These are phyloP conservation scores for Aegilops tauschii DNA, from an alignment of 176 grass and related monocot species.

Conservation along the genomic window DNA sequence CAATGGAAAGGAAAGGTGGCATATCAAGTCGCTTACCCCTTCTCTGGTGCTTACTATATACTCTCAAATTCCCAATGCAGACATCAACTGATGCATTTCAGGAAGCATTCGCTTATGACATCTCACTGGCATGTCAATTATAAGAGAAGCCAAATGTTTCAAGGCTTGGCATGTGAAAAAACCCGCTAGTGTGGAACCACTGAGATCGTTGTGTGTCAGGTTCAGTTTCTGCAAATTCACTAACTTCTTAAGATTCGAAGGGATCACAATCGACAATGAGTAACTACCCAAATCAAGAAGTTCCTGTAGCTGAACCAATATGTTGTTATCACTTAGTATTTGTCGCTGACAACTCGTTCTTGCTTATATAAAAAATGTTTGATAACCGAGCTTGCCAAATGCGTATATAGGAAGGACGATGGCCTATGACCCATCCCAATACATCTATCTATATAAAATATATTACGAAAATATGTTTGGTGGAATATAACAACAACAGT, in stretches of 20 bases:
- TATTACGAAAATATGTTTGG: no score
- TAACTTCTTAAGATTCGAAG: conserved; percentile 59
- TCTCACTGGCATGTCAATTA: conserved; percentile 55
- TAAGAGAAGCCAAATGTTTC: conserved; percentile 82
- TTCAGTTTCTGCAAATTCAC: conserved; percentile 54
- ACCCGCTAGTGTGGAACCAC: conserved; percentile 45
- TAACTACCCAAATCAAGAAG: conserved; percentile 89
- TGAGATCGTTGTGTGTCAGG: conserved; percentile 71
- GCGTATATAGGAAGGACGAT: background rate
- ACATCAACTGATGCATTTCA: conserved; percentile 29
- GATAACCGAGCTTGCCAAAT: conserved; percentile 35
- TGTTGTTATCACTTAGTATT: conserved; percentile 45
- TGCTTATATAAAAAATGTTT: conserved; percentile 65
- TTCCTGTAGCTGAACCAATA: conserved; percentile 46
- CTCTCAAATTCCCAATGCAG: conserved; percentile 52
- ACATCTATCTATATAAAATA: no score
- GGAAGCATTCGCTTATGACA: conserved; percentile 57
- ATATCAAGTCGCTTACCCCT: no score
- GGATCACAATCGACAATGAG: conserved; percentile 52
- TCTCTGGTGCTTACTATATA: no score
- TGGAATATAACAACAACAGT: no score
- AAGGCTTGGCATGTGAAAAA: conserved; percentile 64
- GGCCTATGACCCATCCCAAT: no score
- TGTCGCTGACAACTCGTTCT: conserved; percentile 55
- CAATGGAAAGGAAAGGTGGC: no score